Base-by-base conservation (phyloP, 495 filamentous ascomycete genomes). In the Annulohypoxylon nitens region DNA sequence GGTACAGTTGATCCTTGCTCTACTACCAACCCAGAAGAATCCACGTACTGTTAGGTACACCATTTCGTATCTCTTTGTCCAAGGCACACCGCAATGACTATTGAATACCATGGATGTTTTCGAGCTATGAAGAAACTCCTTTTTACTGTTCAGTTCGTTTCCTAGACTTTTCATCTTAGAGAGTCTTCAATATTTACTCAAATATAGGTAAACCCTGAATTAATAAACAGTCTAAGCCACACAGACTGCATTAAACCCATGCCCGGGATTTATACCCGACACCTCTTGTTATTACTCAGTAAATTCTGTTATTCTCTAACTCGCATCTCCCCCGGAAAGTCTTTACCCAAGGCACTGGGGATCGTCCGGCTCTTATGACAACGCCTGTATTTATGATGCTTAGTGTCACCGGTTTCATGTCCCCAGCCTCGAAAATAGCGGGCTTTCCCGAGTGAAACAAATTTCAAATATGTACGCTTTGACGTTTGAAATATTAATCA, bases 271-370 rank as follows among this genome's bases (percentile, higher is more conserved):
- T 33, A 25, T 61, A 54, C 51, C 67, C 55, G 64, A 50, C 51
- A 50, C 20, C 9, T 26, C 1, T 26, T 23, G 61, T 61, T 67
- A 71, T 75, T 60, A 54, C 30, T 71, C 51, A 60, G 67, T 39
- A 60, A 23, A 43, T 70, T 67, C n/a, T 68, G 25, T 64, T 68
- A 71, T 61, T 57, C 57, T 67, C 37, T 20, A 39, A 50, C 62
- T 53, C 67, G 63, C 63, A 61, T 71, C 37, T 60, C 60, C 43
- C 67, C 67, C 67, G 64, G 39, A 67, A 61, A 55, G 53, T 51
- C 34, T 48, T 54, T 68, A 64, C 60, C 72, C 72, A 75, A 57
- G 72, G 67, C 64, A 63, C 67, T 64, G 72, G 72, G 43, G 72
- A 64, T 68, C 63, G 60, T 26, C 47, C 47, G 64, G 67, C 37